phyloP scores from a whole-genome alignment of 2,329 filamentous ascomycete genomes.

The Setomelanomma holmii region DNA sequence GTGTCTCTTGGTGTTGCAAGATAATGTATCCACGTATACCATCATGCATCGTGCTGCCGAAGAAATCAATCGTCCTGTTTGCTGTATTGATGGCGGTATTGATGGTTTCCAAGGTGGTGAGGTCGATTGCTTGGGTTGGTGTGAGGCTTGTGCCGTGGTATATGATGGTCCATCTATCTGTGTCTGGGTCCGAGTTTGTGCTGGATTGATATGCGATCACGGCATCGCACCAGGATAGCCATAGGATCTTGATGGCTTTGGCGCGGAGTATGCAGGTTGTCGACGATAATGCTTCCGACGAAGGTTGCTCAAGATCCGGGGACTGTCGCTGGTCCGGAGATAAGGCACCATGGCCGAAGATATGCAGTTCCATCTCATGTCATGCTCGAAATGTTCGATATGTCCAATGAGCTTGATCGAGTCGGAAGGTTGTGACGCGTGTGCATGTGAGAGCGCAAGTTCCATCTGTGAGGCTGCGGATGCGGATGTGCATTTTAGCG shows the following conservation, averaged over 20 bases:
- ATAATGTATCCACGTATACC: conserved; percentile 28
- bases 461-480: too few relatives aligned
- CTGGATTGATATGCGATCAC: too few relatives aligned
- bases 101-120: conserved; percentile 2
- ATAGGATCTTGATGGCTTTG: conserved; percentile 25
- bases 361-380: too few relatives aligned
- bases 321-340: too few relatives aligned
- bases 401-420: too few relatives aligned
- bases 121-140: conserved; percentile 6
- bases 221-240: conserved; percentile 44
- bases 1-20: background rate
- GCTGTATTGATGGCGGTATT: conserved; percentile 1
- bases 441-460: too few relatives aligned
- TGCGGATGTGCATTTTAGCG: too few relatives aligned
- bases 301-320: too few relatives aligned
- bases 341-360: too few relatives aligned
- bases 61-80: conserved; percentile 12
- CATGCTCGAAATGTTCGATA: too few relatives aligned
- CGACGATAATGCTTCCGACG: too few relatives aligned
- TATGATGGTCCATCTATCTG: conserved; percentile 2
- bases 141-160: conserved; percentile 32
- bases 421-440: too few relatives aligned
- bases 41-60: conserved; percentile 28
- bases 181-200: background rate
- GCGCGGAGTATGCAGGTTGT: background rate